Base-by-base conservation (phyloP, 768 basidiomycete species). In the Russula olivacea region DNA sequence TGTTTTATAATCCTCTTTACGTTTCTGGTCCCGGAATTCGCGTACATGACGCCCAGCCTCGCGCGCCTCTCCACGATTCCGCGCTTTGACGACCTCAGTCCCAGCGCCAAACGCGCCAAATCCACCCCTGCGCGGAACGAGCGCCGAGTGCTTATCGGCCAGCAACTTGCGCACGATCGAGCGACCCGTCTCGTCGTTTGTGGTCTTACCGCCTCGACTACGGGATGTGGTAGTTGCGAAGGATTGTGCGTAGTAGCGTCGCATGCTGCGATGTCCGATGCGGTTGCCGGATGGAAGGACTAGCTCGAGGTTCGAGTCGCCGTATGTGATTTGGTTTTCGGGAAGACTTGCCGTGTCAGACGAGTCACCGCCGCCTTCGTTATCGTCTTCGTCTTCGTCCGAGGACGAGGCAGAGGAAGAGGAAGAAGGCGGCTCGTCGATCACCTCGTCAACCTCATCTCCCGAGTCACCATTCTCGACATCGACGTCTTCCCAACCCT, bases 21-120 rank as follows among this genome's bases (percentile, higher is more conserved):
- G 79, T 69, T 78, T 83, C 72, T 89, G 85, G 71, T 97, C 95
- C 65, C 88, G 80, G 76, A 89, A 90, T 70, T 93, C 89, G 59
- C 85, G 79, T 1, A 91, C 82, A 74, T 95, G 91, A 51, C 91
- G 81, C 15, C 88, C 92, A 23, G 96, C 96, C 74, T 98, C 89
- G 67, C 83, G 83, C 15, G 97, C 97, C 76, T 98, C 96, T 2
- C 97, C 97, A n/a, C 81, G 81, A 76, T 98, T 98, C 56, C 93
- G 81, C 23, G 93, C 96, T 72, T 88, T 91, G 64, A 98, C 82
- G 11, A 94, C 88, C 36, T 92, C 83, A 9, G 82, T 86, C 1
- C 92, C 93, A 11, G 76, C 76, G 2, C 95, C 95, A 70, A 80
- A 94, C 2, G 91, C 92, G 28, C 95, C 94, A 65, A 85, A 92